Percentiles rank a stretch among this genome's conserved stretches.
Evolutionary conservation across 2,329 filamentous ascomycete species (phyloP).

Genomic region (Sporothrix sp.): DNA sequence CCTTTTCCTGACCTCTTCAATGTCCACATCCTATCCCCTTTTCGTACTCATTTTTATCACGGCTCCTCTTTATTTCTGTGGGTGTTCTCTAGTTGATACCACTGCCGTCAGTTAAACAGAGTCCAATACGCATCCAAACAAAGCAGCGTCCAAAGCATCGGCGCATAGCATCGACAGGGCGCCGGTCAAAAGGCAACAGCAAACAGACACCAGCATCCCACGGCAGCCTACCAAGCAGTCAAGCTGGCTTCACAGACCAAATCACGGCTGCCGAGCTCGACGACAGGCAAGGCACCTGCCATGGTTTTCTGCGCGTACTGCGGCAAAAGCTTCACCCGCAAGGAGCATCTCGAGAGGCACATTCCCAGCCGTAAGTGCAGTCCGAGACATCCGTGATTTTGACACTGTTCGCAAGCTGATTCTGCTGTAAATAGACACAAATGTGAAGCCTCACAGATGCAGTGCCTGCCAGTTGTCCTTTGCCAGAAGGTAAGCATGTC

Average conservation of each 20-base stretch:
- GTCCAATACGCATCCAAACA: no score
- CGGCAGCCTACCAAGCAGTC: neutral
- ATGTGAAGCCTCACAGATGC: slow-evolving; percentile 45
- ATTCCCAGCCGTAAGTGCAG: slow-evolving; percentile 38
- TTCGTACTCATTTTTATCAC: neutral
- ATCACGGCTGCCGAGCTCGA: slow-evolving; percentile 3
- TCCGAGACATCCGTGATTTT: neutral
- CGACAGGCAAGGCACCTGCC: slow-evolving; percentile 13
- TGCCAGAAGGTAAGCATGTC: slow-evolving; percentile 33
- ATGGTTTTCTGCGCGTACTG: slow-evolving; percentile 45
- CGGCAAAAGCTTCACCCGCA: slow-evolving; percentile 44
- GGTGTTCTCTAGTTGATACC: neutral
- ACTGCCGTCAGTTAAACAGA: no score
- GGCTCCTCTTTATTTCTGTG: neutral
- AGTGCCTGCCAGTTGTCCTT: slow-evolving; percentile 40
- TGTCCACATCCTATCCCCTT: neutral
- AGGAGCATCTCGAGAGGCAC: slow-evolving; percentile 47
- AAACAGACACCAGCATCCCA: neutral
- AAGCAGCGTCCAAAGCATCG: no score
- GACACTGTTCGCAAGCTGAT: slow-evolving; percentile 13
- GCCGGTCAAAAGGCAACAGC: no score
- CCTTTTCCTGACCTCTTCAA: slow-evolving; percentile 9
- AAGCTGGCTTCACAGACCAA: slow-evolving; percentile 13
- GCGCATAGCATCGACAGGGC: no score
- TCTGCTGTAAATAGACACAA: slow-evolving; percentile 34